Base-by-base conservation (phyloP, 2,329 filamentous ascomycete genomes). In the Tolypocladium endophyticum region DNA sequence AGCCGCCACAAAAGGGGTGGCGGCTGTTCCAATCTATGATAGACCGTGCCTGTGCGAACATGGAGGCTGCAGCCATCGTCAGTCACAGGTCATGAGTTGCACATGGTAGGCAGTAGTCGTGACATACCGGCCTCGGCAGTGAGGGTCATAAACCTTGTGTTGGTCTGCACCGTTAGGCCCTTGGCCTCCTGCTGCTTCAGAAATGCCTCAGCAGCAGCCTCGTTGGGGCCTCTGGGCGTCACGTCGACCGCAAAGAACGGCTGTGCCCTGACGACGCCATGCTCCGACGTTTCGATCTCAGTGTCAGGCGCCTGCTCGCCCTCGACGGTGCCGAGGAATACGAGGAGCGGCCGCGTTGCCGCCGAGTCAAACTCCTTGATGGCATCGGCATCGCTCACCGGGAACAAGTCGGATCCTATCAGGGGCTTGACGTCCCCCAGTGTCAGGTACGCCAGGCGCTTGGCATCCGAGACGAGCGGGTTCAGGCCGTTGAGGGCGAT, bases 11-110 rank as follows among this genome's bases (percentile, higher is more conserved):
- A 79, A 91, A 99, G 36, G 88, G 89, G 74, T 96, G 96, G 57
- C 93, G 88, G 33, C 81, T 81, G 76, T 99, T 97, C 94, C 94
- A 99, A 77, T 97, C 94, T 41, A 95, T 79, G 33, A 97, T 80
- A 54, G 92, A 89, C 59, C 93, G 87, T 9, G 92, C 90, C 74
- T 96, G 90, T 18, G 91, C 93, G 66, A 92, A 96, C 54, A 96
- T 89, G 56, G 92, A 91, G 61, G 92, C 94, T 94, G 63, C 20
- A 35, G 16, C 8, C 2, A n/a, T n/a, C 11, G n/a, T 18, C 33
- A 28, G 39, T 9, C 18, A 35, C 18, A 28, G 18, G 4, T 20
- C 50, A 20, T 6, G 28, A 35, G 28, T n/a, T 7, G 50, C 30
- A 33, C 16, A 33, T 6, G 16, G 14, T 6, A 30, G 5, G 4